A percentile compares a stretch with the other conserved stretches of the same genome.
Conservation (phyloP, 2,329 filamentous ascomycete genomes). For the Kalmusia sp. region DNA sequence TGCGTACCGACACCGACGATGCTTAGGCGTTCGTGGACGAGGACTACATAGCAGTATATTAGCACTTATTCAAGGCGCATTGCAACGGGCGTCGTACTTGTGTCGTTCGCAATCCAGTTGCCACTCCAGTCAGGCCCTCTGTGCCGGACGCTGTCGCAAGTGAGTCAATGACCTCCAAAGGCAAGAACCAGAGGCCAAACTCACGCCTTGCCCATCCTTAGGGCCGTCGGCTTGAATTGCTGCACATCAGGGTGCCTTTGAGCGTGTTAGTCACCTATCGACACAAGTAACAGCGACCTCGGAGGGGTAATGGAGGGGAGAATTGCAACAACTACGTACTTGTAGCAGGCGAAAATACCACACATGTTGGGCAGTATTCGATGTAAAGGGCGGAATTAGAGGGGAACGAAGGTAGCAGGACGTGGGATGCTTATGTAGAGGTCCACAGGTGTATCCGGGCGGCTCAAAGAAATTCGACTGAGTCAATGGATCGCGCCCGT, state of each 20-base stretch:
- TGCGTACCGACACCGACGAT: constrained; percentile 92
- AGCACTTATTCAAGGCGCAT: constrained; percentile 21
- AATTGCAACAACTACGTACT: constrained; percentile 57
- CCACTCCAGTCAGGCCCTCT: constrained; percentile 99
- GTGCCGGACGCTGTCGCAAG: constrained; percentile 77
- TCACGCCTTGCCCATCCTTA: constrained; percentile 93
- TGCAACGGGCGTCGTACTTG: constrained; percentile 65
- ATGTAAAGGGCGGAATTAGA: constrained; percentile 7
- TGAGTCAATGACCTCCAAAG: constrained; percentile 40
- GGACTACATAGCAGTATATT: constrained; percentile 56
- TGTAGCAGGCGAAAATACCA: constrained; percentile 95
- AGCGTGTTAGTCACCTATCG: constrained; percentile 37
- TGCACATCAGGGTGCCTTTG: constrained; percentile 85
- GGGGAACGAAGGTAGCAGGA: constrained; percentile 9
- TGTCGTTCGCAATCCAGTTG: constrained; percentile 87
- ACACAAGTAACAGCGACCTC: constrained; percentile 13
- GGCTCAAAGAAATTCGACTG: constrained; percentile 19
- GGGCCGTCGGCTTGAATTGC: constrained; percentile 93
- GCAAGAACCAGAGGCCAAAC: constrained; percentile 45
- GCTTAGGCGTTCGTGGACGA: constrained; percentile 95
- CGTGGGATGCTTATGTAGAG: constrained; percentile 22
- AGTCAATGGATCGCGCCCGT: constrained; percentile 18
- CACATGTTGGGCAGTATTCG: constrained; percentile 71
- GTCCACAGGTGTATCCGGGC: constrained; percentile 13
- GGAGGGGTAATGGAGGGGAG: constrained; percentile 27